A percentile compares a stretch with the other conserved stretches of the same genome.
phyloP scores from a whole-genome alignment of 441 rosid species.

The Adansonia grandidieri region DNA sequence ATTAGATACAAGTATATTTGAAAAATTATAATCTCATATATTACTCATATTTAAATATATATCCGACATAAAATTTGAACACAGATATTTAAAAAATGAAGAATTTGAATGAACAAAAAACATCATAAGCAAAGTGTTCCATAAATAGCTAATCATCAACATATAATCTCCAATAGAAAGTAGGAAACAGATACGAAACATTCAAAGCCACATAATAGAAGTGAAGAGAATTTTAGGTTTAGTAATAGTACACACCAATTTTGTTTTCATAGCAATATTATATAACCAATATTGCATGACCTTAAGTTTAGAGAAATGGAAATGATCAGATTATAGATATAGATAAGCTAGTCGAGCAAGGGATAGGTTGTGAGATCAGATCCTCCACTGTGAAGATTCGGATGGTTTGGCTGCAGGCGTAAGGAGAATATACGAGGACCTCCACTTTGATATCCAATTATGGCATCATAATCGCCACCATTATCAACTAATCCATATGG shows the following conservation, averaged over 20 bases:
- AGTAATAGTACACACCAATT: slow-evolving; percentile 11
- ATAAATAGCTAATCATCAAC: neutral
- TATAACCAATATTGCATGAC: neutral
- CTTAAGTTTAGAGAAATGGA: neutral
- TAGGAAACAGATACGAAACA: neutral
- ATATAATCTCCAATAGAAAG: neutral
- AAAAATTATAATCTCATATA: neutral
- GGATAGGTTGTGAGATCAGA: slow-evolving; percentile 54
- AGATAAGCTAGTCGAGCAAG: slow-evolving; percentile 46
- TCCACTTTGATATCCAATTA: slow-evolving; percentile 45
- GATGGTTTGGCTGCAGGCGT: slow-evolving; percentile 45
- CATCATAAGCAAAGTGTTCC: neutral
- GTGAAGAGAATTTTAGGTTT: neutral
- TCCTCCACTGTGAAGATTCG: slow-evolving; percentile 42
- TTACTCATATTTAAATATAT: neutral
- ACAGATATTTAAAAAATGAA: neutral
- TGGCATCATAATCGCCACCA: slow-evolving; percentile 50
- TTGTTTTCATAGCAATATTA: neutral
- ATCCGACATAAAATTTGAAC: neutral
- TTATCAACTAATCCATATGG: slow-evolving; percentile 57
- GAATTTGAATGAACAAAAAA: neutral
- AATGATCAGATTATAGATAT: neutral
- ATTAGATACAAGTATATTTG: neutral
- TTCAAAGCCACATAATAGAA: neutral
- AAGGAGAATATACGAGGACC: slow-evolving; percentile 44